Evolutionary conservation across 768 basidiomycete genomes (phyloP), one percentile per base, ranked within the genome.

Genomic region (Myochromella boudieri): DNA sequence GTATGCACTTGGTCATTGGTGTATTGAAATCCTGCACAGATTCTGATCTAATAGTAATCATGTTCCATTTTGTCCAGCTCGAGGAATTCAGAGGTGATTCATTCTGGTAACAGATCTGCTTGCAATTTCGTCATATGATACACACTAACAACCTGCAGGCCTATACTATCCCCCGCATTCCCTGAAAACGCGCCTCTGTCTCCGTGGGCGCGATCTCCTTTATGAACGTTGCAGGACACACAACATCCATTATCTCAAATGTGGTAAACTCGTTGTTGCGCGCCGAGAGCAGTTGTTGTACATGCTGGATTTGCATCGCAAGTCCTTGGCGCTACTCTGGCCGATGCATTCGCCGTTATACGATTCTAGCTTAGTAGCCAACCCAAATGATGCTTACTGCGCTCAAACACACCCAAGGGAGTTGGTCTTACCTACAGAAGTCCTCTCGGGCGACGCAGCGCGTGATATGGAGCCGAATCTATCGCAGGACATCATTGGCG

Each of bases 31-130:
- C 14, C 31, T 5, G 21, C 24, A 32, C 42, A 48, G 20, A 53
- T 33, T 27, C 40, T n/a, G n/a, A n/a, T n/a, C n/a, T n/a, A n/a
- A n/a, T n/a, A n/a, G n/a, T n/a, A n/a, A n/a, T n/a, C n/a, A n/a
- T n/a, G n/a, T n/a, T 27, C 34, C 33, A 8, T 32, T 39, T 10
- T 20, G 36, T 17, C 17, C 34, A 94, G 93, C 63, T 93, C 91
- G 31, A 81, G 95, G 12, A 97, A 95, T 63, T 95, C 93, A 0
- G 95, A 97, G 60, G 95, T 98, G 18, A 87, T 97, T 21, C 95
- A 97, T 68, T 85, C 90, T 50, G 93, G 89, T 83, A 59, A 33
- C 61, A 50, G 18, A 17, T 3, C 24, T 17, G 37, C 20, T 39
- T 41, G 14, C 9, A 26, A 28, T 37, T n/a, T 18, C 9, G 4